These are phyloP conservation scores for Xylaria sp. DNA, from an alignment of 2,329 filamentous ascomycete species.

Conservation along the genomic window DNA sequence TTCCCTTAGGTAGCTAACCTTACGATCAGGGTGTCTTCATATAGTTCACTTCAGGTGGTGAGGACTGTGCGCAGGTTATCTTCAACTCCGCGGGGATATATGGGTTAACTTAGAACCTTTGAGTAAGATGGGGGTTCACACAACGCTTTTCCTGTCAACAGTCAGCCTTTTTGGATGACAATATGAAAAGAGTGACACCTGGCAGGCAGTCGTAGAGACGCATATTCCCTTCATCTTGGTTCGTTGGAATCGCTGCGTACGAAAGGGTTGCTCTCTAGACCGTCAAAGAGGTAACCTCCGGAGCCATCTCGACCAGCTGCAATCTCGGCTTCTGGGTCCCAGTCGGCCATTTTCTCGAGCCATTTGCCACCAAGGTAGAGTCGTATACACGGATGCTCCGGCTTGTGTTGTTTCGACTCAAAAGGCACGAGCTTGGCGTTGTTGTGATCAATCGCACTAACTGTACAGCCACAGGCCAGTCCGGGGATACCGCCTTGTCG, in stretches of 20 bases:
- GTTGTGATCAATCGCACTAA: conserved; percentile 57
- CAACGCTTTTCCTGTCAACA: conserved; percentile 16
- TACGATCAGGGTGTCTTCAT: background rate
- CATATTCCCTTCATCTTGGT: conserved; percentile 16
- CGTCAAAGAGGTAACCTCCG: conserved; percentile 54
- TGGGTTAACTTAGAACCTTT: conserved; percentile 20
- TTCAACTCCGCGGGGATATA: conserved; percentile 19
- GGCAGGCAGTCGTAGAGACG: background rate
- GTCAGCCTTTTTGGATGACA: conserved; percentile 29
- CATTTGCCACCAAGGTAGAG: conserved; percentile 57
- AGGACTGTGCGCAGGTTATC: conserved; percentile 3
- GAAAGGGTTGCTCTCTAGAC: conserved; percentile 45
- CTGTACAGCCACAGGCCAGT: conserved; percentile 56
- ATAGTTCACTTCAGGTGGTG: conserved; percentile 3
- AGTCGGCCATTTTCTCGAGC: conserved; percentile 56
- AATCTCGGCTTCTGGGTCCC: conserved; percentile 54
- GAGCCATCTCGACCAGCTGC: conserved; percentile 57
- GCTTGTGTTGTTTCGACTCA: conserved; percentile 60
- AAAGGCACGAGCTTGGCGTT: conserved; percentile 60
- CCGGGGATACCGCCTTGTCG: conserved; percentile 51
- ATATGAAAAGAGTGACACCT: conserved; percentile 6
- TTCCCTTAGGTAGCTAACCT: background rate
- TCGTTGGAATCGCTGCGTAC: conserved; percentile 2
- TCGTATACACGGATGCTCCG: conserved; percentile 58
- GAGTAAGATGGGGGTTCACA: conserved; percentile 13